These are phyloP conservation scores for Aspergillus campestris DNA, from an alignment of 495 filamentous ascomycete genomes.

Conservation along the genomic window DNA sequence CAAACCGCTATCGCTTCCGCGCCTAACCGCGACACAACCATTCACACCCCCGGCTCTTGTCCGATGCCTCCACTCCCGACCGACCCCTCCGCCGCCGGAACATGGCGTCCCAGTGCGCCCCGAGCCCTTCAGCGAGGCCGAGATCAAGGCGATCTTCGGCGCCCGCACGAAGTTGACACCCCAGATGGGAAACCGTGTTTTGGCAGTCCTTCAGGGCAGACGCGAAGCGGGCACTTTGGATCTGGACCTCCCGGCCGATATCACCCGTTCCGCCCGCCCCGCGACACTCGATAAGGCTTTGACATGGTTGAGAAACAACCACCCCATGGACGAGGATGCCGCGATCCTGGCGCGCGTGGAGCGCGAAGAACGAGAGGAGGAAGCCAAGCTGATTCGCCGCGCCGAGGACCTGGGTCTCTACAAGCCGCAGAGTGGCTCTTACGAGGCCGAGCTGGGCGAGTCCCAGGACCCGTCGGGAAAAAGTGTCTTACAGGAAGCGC, in stretches of 20 bases:
- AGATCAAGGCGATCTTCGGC: conserved; percentile 59
- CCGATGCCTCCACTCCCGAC: conserved; percentile 1
- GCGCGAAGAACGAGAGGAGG: conserved; percentile 38
- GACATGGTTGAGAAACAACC: conserved; percentile 56
- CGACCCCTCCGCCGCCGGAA: conserved; percentile 9
- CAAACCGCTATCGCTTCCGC: neutral
- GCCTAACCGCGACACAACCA: conserved; percentile 7
- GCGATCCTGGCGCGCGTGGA: conserved; percentile 55
- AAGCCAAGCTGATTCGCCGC: conserved; percentile 35
- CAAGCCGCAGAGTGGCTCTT: conserved; percentile 41
- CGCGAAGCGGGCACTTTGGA: conserved; percentile 70
- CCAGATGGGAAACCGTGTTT: conserved; percentile 51
- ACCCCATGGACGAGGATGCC: conserved; percentile 69
- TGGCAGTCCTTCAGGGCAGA: conserved; percentile 63
- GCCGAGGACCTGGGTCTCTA: conserved; percentile 40
- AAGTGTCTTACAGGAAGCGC: conserved; percentile 42
- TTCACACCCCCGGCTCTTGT: conserved; percentile 16
- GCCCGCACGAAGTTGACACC: conserved; percentile 30
- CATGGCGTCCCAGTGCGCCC: conserved; percentile 13
- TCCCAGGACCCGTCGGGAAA: conserved; percentile 32
- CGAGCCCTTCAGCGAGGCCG: conserved; percentile 36
- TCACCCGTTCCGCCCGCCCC: conserved; percentile 31
- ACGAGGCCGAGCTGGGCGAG: conserved; percentile 33
- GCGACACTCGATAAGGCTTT: conserved; percentile 43
- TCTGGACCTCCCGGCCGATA: conserved; percentile 32